Base-by-base conservation (phyloP, 2,329 filamentous ascomycete species). In the Bretziella fagacearum region DNA sequence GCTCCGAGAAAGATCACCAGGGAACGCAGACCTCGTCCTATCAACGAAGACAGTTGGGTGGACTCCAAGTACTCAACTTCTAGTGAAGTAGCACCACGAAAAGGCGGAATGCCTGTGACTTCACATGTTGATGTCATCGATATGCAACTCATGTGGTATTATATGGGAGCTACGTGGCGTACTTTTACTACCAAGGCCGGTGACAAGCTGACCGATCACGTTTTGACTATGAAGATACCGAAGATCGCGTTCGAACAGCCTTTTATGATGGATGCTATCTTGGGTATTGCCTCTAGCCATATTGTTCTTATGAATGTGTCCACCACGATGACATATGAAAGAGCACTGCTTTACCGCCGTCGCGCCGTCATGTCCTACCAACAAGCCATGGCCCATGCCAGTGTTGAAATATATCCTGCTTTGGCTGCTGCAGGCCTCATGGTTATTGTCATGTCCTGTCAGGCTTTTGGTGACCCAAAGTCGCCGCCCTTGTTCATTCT, bases 71-170 rank as follows among this genome's bases (percentile, higher is more conserved):
- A 33, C 8, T n/a, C 27, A 11, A 22, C 3, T 8, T 20, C 3
- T 6, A 20, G 23, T 17, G 39, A 26, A 5, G 23, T 27, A 5
- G 7, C 20, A 5, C 22, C n/a, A 7, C 8, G 7, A 13, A 15
- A 18, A 6, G 39, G n/a, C 22, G 23, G 22, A 5, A 23, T 17
- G 17, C 43, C 18, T 29, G 10, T 45, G 8, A 33, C 15, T 6
- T 45, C 43, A 10, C 43, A 45, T 10, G 56, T 62, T 44, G 58
- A 64, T 33, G 59, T 62, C 26, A 53, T 59, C 22, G 70, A 74
- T 51, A 69, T 75, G 67, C 67, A 64, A 52, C 62, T 74, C 33
- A 55, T 75, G 5, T 74, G 70, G 70, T 71, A 71, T 54, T 75
- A 71, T 54, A 68, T 67, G 10, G 61, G 60, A 6, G 56, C 63